Evolutionary conservation across 768 basidiomycete species (phyloP).

Genomic region (Peribolospora baueri): DNA sequence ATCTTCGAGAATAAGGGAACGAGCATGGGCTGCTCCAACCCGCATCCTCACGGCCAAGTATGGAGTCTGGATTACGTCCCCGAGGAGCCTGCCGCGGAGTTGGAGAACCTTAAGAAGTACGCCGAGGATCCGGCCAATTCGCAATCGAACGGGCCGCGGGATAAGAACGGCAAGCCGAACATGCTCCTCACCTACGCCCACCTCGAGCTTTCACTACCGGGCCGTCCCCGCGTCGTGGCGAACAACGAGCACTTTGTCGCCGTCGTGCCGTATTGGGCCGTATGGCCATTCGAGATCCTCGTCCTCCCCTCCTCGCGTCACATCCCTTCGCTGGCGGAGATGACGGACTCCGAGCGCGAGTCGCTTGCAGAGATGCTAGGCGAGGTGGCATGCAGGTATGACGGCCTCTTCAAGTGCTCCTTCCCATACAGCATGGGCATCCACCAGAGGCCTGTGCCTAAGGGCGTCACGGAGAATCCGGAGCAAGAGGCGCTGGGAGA

Average conservation of each 20-base stretch:
- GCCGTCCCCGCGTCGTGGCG: slow-evolving; percentile 32
- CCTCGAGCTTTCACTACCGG: slow-evolving; percentile 26
- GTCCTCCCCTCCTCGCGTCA: slow-evolving; percentile 28
- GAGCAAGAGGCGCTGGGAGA: slow-evolving; percentile 11
- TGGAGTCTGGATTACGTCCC: slow-evolving; percentile 29
- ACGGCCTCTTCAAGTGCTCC: slow-evolving; percentile 38
- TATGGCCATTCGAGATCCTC: slow-evolving; percentile 74
- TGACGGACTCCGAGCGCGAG: slow-evolving; percentile 35
- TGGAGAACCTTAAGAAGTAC: slow-evolving; percentile 33
- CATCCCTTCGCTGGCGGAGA: slow-evolving; percentile 40
- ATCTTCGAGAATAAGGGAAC: slow-evolving; percentile 53
- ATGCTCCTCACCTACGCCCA: slow-evolving; percentile 58
- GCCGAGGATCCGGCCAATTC: slow-evolving; percentile 19
- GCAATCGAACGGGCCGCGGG: slow-evolving; percentile 22
- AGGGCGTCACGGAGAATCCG: slow-evolving; percentile 18
- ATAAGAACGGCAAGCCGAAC: slow-evolving; percentile 30
- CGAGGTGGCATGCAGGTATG: slow-evolving; percentile 9
- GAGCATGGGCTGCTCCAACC: slow-evolving; percentile 89
- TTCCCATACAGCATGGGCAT: slow-evolving; percentile 88
- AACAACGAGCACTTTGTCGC: slow-evolving; percentile 56
- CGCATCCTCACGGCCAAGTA: slow-evolving; percentile 78
- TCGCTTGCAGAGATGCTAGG: slow-evolving; percentile 41
- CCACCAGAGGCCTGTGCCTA: slow-evolving; percentile 45
- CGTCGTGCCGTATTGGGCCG: slow-evolving; percentile 83
- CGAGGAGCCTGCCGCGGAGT: slow-evolving; percentile 30